Evolutionary conservation across 305 asterid genomes (phyloP).

Genomic region (Petunia hybrid): DNA sequence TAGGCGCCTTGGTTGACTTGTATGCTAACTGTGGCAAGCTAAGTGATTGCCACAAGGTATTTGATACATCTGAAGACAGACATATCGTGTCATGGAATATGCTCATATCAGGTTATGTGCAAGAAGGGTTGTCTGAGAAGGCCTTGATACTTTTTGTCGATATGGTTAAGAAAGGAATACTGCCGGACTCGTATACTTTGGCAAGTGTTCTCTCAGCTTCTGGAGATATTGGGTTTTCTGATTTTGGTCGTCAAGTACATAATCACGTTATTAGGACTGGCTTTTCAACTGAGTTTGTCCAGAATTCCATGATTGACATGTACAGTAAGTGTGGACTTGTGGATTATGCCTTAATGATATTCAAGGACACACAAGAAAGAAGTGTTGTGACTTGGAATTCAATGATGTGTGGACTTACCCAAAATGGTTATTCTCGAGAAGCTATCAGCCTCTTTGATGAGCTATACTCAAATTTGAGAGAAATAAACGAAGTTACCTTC

Average conservation of each 20-base stretch:
- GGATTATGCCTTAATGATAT: slow-evolving; percentile 56
- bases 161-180: slow-evolving; percentile 60
- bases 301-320: slow-evolving; percentile 78
- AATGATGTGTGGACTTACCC: slow-evolving; percentile 79
- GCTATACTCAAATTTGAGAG: slow-evolving; percentile 49
- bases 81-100: slow-evolving; percentile 77
- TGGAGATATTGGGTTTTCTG: slow-evolving; percentile 58
- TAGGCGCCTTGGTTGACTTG: slow-evolving; percentile 78
- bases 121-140: slow-evolving; percentile 58
- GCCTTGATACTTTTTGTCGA: slow-evolving; percentile 68
- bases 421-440: slow-evolving; percentile 68
- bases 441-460: slow-evolving; percentile 64
- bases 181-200: slow-evolving; percentile 74
- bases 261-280: slow-evolving; percentile 57
- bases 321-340: slow-evolving; percentile 71
- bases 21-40: slow-evolving; percentile 74
- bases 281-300: slow-evolving; percentile 65
- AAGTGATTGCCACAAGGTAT: slow-evolving; percentile 51
- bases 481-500: slow-evolving; percentile 79
- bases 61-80: slow-evolving; percentile 52
- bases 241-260: slow-evolving; percentile 73
- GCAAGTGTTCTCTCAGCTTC: slow-evolving; percentile 77
- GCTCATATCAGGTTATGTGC: slow-evolving; percentile 78
- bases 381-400: slow-evolving; percentile 79
- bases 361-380: slow-evolving; percentile 43